Evolutionary conservation across 805 yeast species (phyloP).

Genomic region (Starmerella sp.): DNA sequence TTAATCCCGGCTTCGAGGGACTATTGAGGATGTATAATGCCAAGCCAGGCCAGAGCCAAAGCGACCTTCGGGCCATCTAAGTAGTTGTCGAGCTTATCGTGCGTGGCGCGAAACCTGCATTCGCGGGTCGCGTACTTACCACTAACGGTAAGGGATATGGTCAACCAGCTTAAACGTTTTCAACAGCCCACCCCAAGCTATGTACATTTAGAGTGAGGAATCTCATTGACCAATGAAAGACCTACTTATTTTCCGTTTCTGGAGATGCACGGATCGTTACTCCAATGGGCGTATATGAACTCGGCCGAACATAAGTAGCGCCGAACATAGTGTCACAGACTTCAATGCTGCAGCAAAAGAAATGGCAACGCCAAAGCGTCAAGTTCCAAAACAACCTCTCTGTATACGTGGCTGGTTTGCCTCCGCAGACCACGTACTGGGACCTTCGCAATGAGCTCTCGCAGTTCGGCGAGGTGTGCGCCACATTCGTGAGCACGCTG

Average conservation of each 20-base stretch:
- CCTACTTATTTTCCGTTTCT: not conserved
- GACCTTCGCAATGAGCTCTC: not conserved
- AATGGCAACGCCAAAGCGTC: conserved; percentile 2
- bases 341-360: not conserved
- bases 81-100: too few species aligned
- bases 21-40: too few species aligned
- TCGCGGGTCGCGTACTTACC: too few species aligned
- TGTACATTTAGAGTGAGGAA: too few species aligned
- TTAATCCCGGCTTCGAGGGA: too few species aligned
- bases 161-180: too few species aligned
- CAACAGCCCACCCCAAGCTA: too few species aligned
- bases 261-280: not conserved
- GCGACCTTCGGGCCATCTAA: too few species aligned
- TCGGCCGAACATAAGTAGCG: not conserved
- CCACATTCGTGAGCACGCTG: not conserved
- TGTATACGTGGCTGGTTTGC: conserved; percentile 1
- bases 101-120: too few species aligned
- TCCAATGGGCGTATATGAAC: not conserved
- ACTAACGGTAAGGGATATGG: too few species aligned
- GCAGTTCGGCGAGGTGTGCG: not conserved
- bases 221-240: not conserved
- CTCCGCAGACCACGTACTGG: conserved; percentile 1
- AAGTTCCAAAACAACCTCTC: conserved; percentile 1
- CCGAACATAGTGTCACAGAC: not conserved
- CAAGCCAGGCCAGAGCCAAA: too few species aligned